Evolutionary conservation across 2,329 filamentous ascomycete species (phyloP).

Genomic region (Alternaria sp.): DNA sequence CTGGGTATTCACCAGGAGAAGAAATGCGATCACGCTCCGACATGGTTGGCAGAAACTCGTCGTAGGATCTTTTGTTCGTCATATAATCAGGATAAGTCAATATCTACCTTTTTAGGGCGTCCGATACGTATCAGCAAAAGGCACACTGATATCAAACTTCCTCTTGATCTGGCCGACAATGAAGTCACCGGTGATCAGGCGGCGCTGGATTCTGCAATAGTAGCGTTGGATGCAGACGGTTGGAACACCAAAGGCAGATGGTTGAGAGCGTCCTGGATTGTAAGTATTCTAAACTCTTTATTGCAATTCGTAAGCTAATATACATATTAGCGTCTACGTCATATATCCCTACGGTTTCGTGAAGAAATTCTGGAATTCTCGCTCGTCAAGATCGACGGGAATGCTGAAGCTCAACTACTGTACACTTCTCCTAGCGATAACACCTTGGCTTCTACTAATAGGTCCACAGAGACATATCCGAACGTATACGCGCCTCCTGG

Average conservation of each 20-base stretch:
- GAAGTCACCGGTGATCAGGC: conserved; percentile 35
- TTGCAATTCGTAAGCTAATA: background rate
- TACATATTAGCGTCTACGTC: conserved; percentile 30
- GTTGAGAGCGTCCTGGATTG: conserved; percentile 41
- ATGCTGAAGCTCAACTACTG: conserved; percentile 34
- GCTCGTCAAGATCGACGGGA: conserved; percentile 32
- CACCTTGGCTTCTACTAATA: background rate
- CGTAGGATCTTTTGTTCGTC: conserved; percentile 40
- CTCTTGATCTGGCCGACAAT: conserved; percentile 44
- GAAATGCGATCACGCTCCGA: conserved; percentile 33
- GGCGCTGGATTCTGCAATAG: conserved; percentile 27
- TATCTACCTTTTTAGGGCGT: conserved; percentile 48
- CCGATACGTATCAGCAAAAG: conserved; percentile 44
- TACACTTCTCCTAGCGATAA: conserved; percentile 7
- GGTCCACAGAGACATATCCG: conserved; percentile 37
- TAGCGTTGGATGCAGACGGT: conserved; percentile 36
- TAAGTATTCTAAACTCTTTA: conserved; percentile 1
- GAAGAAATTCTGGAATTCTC: conserved; percentile 49
- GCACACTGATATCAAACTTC: conserved; percentile 42
- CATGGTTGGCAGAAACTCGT: conserved; percentile 43
- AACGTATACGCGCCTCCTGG: conserved; percentile 41
- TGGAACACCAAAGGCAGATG: conserved; percentile 53
- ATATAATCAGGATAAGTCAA: conserved; percentile 46
- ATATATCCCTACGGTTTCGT: conserved; percentile 37
- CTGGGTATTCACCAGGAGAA: conserved; percentile 46